phyloP scores from a whole-genome alignment of 2,329 filamentous ascomycete species.

The Cercospora sp. region DNA sequence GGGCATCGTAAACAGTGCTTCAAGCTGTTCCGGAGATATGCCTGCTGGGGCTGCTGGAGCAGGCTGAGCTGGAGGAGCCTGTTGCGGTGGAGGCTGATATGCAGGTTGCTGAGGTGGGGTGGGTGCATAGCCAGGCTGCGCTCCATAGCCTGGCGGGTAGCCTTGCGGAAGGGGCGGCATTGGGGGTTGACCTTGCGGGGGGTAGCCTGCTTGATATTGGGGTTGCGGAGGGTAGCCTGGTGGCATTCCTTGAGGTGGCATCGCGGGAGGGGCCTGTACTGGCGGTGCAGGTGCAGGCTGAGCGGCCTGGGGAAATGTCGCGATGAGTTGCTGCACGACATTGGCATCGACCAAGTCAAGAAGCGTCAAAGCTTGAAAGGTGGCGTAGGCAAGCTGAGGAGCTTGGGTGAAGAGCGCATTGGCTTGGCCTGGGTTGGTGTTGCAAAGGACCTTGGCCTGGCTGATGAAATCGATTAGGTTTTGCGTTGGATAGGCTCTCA shows the following conservation, averaged over 20 bases:
- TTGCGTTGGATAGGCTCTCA: constrained; percentile 79
- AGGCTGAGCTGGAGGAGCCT: constrained; percentile 43
- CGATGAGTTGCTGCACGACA: constrained; percentile 75
- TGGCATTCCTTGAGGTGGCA: constrained; percentile 25
- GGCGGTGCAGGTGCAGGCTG: constrained; percentile 28
- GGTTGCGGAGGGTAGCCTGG: constrained; percentile 30
- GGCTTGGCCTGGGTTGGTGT: constrained; percentile 76
- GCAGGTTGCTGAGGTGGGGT: constrained; percentile 46
- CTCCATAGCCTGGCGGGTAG: constrained; percentile 36
- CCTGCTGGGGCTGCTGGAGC: constrained; percentile 59
- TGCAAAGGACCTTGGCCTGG: constrained; percentile 91
- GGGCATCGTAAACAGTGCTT: constrained; percentile 77
- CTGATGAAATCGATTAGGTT: constrained; percentile 91
- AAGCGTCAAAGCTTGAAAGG: constrained; percentile 89
- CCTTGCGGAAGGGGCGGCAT: constrained; percentile 16
- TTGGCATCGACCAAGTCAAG: constrained; percentile 89
- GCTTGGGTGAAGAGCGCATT: constrained; percentile 84
- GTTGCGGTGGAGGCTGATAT: constrained; percentile 45
- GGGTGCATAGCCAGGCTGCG: constrained; percentile 41
- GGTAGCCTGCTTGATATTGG: constrained; percentile 21
- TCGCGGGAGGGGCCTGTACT: constrained; percentile 35
- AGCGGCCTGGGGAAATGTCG: constrained; percentile 40
- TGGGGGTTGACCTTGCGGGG: constrained; percentile 22
- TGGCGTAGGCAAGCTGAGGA: constrained; percentile 88
- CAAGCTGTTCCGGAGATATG: constrained; percentile 59